Percentiles rank a stretch among this genome's conserved stretches.
These are phyloP conservation scores for Saccharomycopsis babjevae DNA, from an alignment of 805 yeast species.

Conservation along the genomic window DNA sequence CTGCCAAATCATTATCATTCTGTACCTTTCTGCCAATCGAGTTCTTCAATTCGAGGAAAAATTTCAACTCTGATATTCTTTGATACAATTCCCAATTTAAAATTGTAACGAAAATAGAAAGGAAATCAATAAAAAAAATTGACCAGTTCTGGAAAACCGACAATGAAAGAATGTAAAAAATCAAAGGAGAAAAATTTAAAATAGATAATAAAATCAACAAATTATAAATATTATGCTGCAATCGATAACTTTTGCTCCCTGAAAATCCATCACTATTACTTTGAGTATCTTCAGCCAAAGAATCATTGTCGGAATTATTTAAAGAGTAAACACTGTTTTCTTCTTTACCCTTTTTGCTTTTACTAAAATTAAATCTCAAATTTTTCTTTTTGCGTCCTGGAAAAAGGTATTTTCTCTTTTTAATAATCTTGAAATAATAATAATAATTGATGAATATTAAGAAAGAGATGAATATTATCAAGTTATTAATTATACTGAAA, in stretches of 20 bases:
- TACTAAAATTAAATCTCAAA: not conserved
- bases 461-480: not conserved
- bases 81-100: slow-evolving; percentile 15
- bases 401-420: not conserved
- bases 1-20: slow-evolving; percentile 5
- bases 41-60: slow-evolving; percentile 9
- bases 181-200: slow-evolving; percentile 12
- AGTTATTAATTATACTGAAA: not conserved
- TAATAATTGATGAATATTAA: not conserved
- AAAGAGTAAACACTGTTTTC: not conserved
- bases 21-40: slow-evolving; percentile 11
- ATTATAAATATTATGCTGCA: not conserved
- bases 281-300: not conserved
- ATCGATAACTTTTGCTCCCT: slow-evolving; percentile 7
- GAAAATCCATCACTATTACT: not conserved
- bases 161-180: slow-evolving; percentile 8
- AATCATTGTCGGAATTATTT: not conserved
- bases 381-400: not conserved
- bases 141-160: slow-evolving; percentile 12
- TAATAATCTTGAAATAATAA: not conserved
- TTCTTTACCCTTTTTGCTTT: not conserved
- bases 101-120: slow-evolving; percentile 11
- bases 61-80: slow-evolving; percentile 8
- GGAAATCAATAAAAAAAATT: slow-evolving; percentile 8
- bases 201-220: slow-evolving; percentile 4